Percentiles rank a stretch among this genome's conserved stretches.
phyloP scores from a whole-genome alignment of 169 alveolate genomes.

The Cryptosporidium ubiquitum region DNA sequence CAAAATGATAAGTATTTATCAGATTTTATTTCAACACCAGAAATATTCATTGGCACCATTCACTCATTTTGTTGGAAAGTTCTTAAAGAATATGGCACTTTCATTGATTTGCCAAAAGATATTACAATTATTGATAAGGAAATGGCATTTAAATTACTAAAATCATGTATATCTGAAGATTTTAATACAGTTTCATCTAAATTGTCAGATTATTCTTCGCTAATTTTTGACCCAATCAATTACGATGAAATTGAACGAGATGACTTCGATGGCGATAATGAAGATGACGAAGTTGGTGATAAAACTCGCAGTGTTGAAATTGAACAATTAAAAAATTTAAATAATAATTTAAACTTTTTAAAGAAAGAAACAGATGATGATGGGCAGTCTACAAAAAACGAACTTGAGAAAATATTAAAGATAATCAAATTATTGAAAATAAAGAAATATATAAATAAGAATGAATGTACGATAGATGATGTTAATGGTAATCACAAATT shows the following conservation, averaged over 20 bases:
- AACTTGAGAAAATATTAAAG: conserved; percentile 31
- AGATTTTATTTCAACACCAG: not conserved
- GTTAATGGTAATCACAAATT: conserved; percentile 44
- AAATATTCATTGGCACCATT: conserved; percentile 77
- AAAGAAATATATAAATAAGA: conserved; percentile 10
- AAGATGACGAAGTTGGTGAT: not conserved
- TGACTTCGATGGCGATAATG: conserved; percentile 29
- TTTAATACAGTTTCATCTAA: conserved; percentile 2
- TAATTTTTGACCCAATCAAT: not conserved
- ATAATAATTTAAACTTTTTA: not conserved
- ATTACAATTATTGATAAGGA: conserved; percentile 44
- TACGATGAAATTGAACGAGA: conserved; percentile 36
- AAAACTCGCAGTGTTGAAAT: not conserved
- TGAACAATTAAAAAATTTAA: not conserved
- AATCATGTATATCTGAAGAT: conserved; percentile 27
- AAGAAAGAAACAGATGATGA: not conserved
- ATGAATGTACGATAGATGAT: conserved; percentile 40
- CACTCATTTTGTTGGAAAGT: conserved; percentile 79
- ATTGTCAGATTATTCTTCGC: not conserved
- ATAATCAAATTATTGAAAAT: conserved; percentile 26
- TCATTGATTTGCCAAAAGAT: conserved; percentile 69
- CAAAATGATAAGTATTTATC: not conserved
- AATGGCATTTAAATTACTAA: conserved; percentile 10
- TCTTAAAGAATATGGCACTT: conserved; percentile 63
- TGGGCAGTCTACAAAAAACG: conserved; percentile 12